Evolutionary conservation across 2,329 filamentous ascomycete species (phyloP).

Genomic region (Paramyrothecium sp.): DNA sequence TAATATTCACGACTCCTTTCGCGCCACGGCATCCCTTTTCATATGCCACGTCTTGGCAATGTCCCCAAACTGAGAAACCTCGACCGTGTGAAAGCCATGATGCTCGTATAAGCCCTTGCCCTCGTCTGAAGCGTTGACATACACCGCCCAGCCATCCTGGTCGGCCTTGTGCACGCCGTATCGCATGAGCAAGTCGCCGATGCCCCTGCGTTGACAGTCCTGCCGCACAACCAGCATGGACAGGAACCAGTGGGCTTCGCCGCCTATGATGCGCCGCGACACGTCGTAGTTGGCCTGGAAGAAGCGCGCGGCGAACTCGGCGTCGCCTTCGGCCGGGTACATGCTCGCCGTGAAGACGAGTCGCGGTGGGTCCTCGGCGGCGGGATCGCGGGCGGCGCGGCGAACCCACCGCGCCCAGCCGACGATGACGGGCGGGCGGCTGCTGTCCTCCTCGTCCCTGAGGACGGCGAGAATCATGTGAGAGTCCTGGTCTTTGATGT

Average conservation of each 20-base stretch:
- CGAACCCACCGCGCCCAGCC: slow-evolving; percentile 34
- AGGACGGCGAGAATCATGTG: slow-evolving; percentile 27
- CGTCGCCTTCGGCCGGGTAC: slow-evolving; percentile 22
- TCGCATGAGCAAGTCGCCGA: slow-evolving; percentile 29
- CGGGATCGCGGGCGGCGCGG: slow-evolving; percentile 15
- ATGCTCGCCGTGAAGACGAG: slow-evolving; percentile 18
- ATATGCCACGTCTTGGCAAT: slow-evolving; percentile 25
- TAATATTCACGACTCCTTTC: not conserved
- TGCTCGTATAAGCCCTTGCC: slow-evolving; percentile 24
- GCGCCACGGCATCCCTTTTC: slow-evolving; percentile 17
- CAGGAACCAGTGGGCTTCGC: slow-evolving; percentile 28
- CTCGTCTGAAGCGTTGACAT: slow-evolving; percentile 22
- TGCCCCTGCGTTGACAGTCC: slow-evolving; percentile 26
- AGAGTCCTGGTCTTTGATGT: slow-evolving; percentile 24
- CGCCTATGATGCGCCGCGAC: slow-evolving; percentile 19
- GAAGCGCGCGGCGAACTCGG: slow-evolving; percentile 35
- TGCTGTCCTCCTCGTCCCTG: not conserved
- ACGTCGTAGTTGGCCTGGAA: slow-evolving; percentile 31
- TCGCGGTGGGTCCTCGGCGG: slow-evolving; percentile 6
- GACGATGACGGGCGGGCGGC: slow-evolving; percentile 12
- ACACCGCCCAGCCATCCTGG: slow-evolving; percentile 22
- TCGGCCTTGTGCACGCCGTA: slow-evolving; percentile 29
- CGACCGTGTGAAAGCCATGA: slow-evolving; percentile 23
- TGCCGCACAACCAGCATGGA: slow-evolving; percentile 28
- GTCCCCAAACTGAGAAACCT: slow-evolving; percentile 15